Conservation (phyloP, 2,329 filamentous ascomycete species). For the Aspergillus neoniger region DNA sequence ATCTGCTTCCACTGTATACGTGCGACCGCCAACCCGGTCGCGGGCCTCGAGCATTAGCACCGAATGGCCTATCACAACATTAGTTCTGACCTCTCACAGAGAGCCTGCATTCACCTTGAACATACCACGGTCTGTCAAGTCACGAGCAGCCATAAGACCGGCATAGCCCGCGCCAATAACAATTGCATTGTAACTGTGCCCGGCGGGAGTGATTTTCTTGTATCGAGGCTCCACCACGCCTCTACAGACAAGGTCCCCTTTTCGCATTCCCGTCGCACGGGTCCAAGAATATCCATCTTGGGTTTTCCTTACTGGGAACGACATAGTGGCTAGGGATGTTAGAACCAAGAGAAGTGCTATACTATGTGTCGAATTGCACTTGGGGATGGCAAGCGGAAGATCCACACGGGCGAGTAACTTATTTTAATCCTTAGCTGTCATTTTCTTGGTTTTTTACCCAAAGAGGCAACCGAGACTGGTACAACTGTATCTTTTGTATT, state of each 20-base stretch:
- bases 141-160: constrained; percentile 34
- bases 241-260: constrained; percentile 3
- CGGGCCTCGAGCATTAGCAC: constrained; percentile 49
- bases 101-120: not conserved
- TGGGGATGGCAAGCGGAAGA: not conserved
- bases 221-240: constrained; percentile 7
- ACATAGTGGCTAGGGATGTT: not conserved
- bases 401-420: not conserved
- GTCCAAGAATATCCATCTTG: constrained; percentile 9
- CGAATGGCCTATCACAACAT: constrained; percentile 2
- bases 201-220: not conserved
- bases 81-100: not conserved
- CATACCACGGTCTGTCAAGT: constrained; percentile 23
- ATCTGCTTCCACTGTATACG: constrained; percentile 10
- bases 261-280: not conserved
- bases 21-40: constrained; percentile 51
- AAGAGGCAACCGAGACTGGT: not conserved
- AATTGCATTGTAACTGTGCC: constrained; percentile 23
- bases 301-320: not conserved
- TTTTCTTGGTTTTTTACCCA: not conserved
- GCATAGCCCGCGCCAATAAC: constrained; percentile 37
- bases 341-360: too few relatives aligned
- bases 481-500: too few relatives aligned
- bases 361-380: not conserved
- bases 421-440: too few relatives aligned